Evolutionary conservation across 495 filamentous ascomycete species (phyloP).

Genomic region (Endocarpon pusillum): DNA sequence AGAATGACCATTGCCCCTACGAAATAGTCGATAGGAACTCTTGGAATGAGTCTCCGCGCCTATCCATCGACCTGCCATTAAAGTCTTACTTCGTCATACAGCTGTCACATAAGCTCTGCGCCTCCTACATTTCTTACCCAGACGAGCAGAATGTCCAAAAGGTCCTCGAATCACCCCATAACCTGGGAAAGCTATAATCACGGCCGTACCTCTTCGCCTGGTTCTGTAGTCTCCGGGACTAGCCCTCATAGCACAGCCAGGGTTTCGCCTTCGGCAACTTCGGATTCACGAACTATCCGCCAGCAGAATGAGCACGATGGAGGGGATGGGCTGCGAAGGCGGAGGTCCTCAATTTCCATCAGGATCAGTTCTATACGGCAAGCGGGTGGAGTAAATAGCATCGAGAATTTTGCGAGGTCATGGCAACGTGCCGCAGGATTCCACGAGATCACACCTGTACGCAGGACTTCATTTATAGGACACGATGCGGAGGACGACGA

Average conservation of each 20-base stretch:
- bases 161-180: conserved; percentile 16
- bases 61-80: too few relatives aligned
- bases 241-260: conserved; percentile 21
- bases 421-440: conserved; percentile 89
- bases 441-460: conserved; percentile 56
- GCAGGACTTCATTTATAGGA: conserved; percentile 51
- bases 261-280: conserved; percentile 9
- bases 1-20: too few relatives aligned
- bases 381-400: conserved; percentile 79
- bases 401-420: conserved; percentile 84
- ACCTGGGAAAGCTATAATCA: conserved; percentile 25
- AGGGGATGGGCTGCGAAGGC: conserved; percentile 3
- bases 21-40: too few relatives aligned
- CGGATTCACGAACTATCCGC: conserved; percentile 7
- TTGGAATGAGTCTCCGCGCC: too few relatives aligned
- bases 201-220: conserved; percentile 16
- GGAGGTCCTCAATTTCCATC: conserved; percentile 58
- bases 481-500: conserved; percentile 31
- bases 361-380: conserved; percentile 51
- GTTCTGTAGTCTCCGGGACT: conserved; percentile 17
- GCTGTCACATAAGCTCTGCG: too few relatives aligned
- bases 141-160: too few relatives aligned
- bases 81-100: too few relatives aligned
- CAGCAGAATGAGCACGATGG: conserved; percentile 3
- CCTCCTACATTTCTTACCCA: too few relatives aligned